These are phyloP conservation scores for peach (Prunus persica) DNA, from an alignment of 306 rosid genomes.

Conservation along the genomic window DNA sequence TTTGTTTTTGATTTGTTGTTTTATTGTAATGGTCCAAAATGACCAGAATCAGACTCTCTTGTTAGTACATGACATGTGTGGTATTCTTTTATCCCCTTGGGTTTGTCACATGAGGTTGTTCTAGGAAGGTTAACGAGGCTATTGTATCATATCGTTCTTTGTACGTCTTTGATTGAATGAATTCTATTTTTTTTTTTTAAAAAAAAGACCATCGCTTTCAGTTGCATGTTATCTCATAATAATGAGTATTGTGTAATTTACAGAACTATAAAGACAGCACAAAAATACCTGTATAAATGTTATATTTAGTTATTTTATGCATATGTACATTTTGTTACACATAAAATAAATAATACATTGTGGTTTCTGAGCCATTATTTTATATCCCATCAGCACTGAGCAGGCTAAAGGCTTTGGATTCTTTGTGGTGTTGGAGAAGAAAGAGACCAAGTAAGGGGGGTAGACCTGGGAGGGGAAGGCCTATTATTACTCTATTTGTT, in stretches of 20 bases:
- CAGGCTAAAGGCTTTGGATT: constrained; percentile 35
- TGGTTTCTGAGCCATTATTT: neutral
- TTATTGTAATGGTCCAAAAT: no score
- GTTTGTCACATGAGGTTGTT: no score
- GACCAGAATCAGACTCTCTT: no score
- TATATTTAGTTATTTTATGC: neutral
- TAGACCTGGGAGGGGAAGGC: neutral
- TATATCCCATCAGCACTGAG: neutral
- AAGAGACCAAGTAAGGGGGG: constrained; percentile 29
- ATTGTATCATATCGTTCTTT: no score
- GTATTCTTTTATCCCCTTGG: rapidly evolving
- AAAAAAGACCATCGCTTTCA: constrained; percentile 12
- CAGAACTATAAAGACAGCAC: neutral
- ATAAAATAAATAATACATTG: no score
- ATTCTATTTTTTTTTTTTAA: no score
- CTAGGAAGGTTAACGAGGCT: no score
- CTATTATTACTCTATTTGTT: constrained; percentile 13
- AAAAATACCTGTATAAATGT: neutral
- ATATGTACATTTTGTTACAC: no score
- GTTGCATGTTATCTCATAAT: constrained; percentile 5
- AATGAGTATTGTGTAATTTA: neutral
- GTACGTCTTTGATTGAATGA: no score
- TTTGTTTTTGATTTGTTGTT: no score
- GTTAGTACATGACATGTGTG: no score
- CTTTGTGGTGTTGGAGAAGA: constrained; percentile 13